Evolutionary conservation across 2,329 filamentous ascomycete species (phyloP).

Genomic region (Stachybotrys chartarum): DNA sequence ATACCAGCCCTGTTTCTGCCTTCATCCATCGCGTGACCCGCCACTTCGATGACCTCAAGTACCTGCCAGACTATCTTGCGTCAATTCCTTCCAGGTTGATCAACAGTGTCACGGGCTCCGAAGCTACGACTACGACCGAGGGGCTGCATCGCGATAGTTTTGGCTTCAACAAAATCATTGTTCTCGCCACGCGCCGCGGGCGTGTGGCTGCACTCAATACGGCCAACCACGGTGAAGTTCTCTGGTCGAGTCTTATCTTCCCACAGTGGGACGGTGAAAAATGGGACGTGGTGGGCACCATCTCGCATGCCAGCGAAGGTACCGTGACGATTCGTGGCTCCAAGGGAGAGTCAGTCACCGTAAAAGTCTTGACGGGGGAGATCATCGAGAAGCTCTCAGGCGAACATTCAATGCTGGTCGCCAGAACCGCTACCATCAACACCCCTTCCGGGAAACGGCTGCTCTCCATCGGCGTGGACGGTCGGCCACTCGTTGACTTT

Average conservation of each 20-base stretch:
- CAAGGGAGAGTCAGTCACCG: constrained; percentile 54
- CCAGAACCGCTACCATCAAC: constrained; percentile 44
- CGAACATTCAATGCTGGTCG: constrained; percentile 17
- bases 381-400: constrained; percentile 35
- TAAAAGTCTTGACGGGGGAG: constrained; percentile 46
- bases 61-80: constrained; percentile 67
- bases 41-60: constrained; percentile 69
- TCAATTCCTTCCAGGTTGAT: constrained; percentile 62
- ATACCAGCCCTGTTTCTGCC: constrained; percentile 72
- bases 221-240: constrained; percentile 62
- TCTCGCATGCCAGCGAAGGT: constrained; percentile 50
- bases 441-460: constrained; percentile 45
- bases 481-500: constrained; percentile 37
- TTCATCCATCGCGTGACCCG: constrained; percentile 82
- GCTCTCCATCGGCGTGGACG: constrained; percentile 44
- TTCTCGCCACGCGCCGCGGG: constrained; percentile 74
- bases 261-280: constrained; percentile 45
- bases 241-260: constrained; percentile 66
- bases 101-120: constrained; percentile 54
- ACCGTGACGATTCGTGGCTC: constrained; percentile 51
- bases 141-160: constrained; percentile 65
- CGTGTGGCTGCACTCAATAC: constrained; percentile 75
- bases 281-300: constrained; percentile 63
- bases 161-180: constrained; percentile 78
- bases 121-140: constrained; percentile 32